Base-by-base conservation (phyloP, 2,329 filamentous ascomycete genomes). In the Beauveria pseudobassiana region DNA sequence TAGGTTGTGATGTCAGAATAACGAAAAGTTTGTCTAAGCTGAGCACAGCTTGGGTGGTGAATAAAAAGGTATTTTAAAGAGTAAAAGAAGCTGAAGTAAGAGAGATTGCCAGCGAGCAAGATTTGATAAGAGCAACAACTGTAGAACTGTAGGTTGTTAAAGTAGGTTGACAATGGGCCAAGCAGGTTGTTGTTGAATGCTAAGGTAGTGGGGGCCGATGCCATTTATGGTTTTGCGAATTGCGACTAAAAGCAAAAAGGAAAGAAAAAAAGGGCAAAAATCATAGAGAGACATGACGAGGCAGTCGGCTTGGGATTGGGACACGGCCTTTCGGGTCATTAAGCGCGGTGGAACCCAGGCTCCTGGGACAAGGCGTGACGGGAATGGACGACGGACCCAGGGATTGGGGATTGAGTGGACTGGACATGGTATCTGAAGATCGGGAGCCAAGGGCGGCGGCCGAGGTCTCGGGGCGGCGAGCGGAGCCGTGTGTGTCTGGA, bases 171-270 rank as follows among this genome's bases (percentile, higher is more conserved):
- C 40, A 50, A 59, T 59, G 50, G 14, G 38, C 40, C 38, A 30
- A 24, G 28, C 55, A n/a, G 40, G 61, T 61, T 16, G 42, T 48
- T 60, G 26, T 24, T 16, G 18, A 28, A 52, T 53, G 28, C 49
- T 58, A 62, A 63, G 58, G 42, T 46, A 64, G 69, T 69, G 71
- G 72, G 69, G 68, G 66, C 67, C 65, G 63, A 66, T 67, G 66
- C 62, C 64, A 70, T 74, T 73, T 73, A 73, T 73, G 69, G 64
- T 72, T 73, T 72, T 65, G 64, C 63, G 49, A 55, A 62, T 59
- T 58, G 54, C 40, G 34, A 58, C 60, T 58, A 62, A 57, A 55
- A 61, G 50, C 59, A 55, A 59, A 57, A 48, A 50, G 40, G 16
- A 20, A 50, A 40, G 55, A 20, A 43, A 20, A 20, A 43, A 20